Base-by-base conservation (phyloP, 2,329 filamentous ascomycete species). In the Pseudofabraea citricarpa region DNA sequence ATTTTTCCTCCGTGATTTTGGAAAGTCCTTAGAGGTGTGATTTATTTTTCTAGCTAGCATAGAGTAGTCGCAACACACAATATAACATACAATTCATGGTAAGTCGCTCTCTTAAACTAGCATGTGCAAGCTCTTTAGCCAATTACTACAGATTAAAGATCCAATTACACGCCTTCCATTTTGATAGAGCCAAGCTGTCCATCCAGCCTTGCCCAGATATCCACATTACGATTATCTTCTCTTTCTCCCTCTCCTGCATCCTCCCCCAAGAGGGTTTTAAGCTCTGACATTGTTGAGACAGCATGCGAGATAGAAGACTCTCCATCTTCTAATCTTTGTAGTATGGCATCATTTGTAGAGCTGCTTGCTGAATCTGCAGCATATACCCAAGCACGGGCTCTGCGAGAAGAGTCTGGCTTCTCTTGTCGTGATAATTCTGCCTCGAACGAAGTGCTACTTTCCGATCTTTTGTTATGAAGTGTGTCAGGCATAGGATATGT, bases 281-380 rank as follows among this genome's bases (percentile, higher is more conserved):
- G 68, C 36, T 77, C 67, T n/a, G 64, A 62, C 3, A 84, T 54
- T 1, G 64, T 63, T 39, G 67, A 62, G 56, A 74, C 72, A 10
- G 75, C 73, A 15, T 68, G 67, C 43, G 79, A 74, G 16, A 83
- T 61, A 3, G 75, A 74, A 10, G 73, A 55, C 51, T 80, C 73
- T 0, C 79, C 79, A 41, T 71, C 66, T 41, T 84, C 79, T 3
- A 83, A 69, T 48, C 72, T 76, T 55, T 81, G 78, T 7, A 75
- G 73, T 9, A 83, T 74, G 7, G 66, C 62, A 53, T 83, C 77
- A 9, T 81, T 68, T 1, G 73, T 80, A 2, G 70, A 63, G 42
- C 80, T 75, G 52, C 79, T 81, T 51, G 79, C 77, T 3, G 76
- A 70, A 44, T 83, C 74, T 2, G 78, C 73, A 2, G 81, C 78